A percentile compares a stretch with the other conserved stretches of the same genome.
These are phyloP conservation scores for Aspergillus tamarii DNA, from an alignment of 2,329 filamentous ascomycete genomes.

Conservation along the genomic window DNA sequence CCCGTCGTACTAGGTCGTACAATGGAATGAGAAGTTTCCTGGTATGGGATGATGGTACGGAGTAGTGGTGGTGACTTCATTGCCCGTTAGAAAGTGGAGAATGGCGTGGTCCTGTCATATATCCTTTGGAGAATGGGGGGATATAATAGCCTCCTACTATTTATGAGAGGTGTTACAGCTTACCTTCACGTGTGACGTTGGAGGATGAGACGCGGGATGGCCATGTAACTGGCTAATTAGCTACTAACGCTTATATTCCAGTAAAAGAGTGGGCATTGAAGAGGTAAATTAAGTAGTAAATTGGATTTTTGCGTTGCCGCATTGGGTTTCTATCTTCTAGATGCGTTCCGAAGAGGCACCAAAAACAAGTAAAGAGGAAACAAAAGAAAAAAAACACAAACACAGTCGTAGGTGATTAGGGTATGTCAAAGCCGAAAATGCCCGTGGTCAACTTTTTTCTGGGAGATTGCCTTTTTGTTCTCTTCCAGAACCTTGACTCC, in stretches of 20 bases:
- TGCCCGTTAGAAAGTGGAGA: not conserved
- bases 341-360: not conserved
- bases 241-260: not conserved
- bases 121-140: not conserved
- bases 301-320: slow-evolving; percentile 12
- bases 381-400: not conserved
- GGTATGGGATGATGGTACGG: not conserved
- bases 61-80: not conserved
- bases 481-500: slow-evolving; percentile 12
- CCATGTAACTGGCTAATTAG: not conserved
- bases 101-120: slow-evolving; percentile 1
- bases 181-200: not conserved
- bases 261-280: not conserved
- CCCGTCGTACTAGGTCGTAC: not conserved
- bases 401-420: not conserved
- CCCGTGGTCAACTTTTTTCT: not conserved
- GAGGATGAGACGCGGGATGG: not conserved
- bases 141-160: not conserved
- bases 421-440: not conserved
- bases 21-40: not conserved
- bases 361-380: slow-evolving; percentile 1
- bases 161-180: not conserved
- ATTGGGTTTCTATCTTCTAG: slow-evolving; percentile 10
- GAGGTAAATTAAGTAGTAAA: not conserved
- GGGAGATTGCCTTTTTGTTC: not conserved